Percentiles rank a stretch among this genome's conserved stretches.
Conservation (phyloP, 495 filamentous ascomycete genomes). For the Aspergillus asperescens region DNA sequence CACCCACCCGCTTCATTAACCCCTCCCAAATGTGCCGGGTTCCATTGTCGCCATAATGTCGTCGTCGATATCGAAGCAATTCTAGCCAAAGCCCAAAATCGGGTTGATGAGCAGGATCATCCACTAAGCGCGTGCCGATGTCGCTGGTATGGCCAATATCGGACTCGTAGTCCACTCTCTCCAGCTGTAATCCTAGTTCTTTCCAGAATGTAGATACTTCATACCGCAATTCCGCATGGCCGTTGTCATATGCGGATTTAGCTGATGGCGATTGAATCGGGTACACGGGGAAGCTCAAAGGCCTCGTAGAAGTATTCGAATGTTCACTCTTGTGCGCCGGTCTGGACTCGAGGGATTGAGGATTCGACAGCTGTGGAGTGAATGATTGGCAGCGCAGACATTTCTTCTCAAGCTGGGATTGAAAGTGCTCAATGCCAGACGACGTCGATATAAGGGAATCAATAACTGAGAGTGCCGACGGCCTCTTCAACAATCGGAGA, state of each 20-base stretch:
- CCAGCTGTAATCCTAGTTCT: conserved; percentile 24
- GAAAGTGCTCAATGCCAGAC: conserved; percentile 37
- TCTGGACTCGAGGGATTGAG: conserved; percentile 5
- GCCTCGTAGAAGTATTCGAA: conserved; percentile 3
- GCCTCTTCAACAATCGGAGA: conserved; percentile 50
- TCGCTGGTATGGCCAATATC: conserved; percentile 40
- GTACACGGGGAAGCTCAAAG: conserved; percentile 28
- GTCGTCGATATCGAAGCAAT: conserved; percentile 55
- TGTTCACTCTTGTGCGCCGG: not conserved
- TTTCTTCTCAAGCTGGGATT: conserved; percentile 17
- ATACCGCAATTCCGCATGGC: not conserved
- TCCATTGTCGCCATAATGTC: conserved; percentile 55
- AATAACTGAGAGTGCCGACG: conserved; percentile 47
- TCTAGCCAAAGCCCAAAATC: conserved; percentile 62
- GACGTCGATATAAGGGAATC: conserved; percentile 35
- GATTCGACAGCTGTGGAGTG: conserved; percentile 4
- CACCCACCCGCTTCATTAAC: conserved; percentile 44
- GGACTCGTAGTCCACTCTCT: conserved; percentile 47
- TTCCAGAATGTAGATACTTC: conserved; percentile 1
- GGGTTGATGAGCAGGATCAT: conserved; percentile 40
- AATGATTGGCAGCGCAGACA: conserved; percentile 31
- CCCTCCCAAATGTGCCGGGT: conserved; percentile 58
- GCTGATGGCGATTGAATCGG: conserved; percentile 19
- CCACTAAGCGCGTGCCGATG: conserved; percentile 47
- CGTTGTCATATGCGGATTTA: not conserved